Base-by-base conservation (phyloP, 2,329 filamentous ascomycete genomes). In the Penicillium glabrum region DNA sequence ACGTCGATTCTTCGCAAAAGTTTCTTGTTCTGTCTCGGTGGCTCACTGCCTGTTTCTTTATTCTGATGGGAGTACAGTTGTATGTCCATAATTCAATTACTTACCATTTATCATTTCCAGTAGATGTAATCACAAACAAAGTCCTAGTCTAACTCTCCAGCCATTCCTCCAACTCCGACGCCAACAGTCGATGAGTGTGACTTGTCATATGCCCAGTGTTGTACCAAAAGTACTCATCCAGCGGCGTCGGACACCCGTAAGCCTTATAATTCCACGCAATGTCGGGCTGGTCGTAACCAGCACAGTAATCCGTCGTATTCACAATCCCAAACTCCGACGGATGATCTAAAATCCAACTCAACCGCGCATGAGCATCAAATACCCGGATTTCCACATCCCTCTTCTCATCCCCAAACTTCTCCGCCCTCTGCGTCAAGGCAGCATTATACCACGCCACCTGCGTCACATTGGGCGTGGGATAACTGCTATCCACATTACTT, bases 161-260 rank as follows among this genome's bases (percentile, higher is more conserved):
- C 52, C 44, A 56, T 23, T 29, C 26, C 45, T 63, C 56, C 27
- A 69, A 46, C 45, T 59, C 63, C 24, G 56, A 62, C 0, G 76
- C 74, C 49, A 80, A 63, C 35, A 76, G 66, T 49, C 70, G 61
- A 66, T 81, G 78, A 1, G 75, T 69, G 43, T 72, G 68, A 48
- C 69, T 78, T 1, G 75, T 79, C 63, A 80, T 68, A 72, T 82
- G 79, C 1, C 79, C 79, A 6, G 72, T 73, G 60, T 81, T 77
- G 51, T 76, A 81, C 79, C 79, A 81, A 51, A 81, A 79, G 62
- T 81, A 81, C 39, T 74, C 70, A 6, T 72, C 61, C 51, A 80
- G 59, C 16, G 75, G 72, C 45, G 72, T 68, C 3, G 66, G 68
- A 64, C 79, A 82, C 3, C 78, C 79, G 68, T 82, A 81, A 21